Conservation (phyloP, 2,329 filamentous ascomycete genomes). For the Myriosclerotinia curreyana region DNA sequence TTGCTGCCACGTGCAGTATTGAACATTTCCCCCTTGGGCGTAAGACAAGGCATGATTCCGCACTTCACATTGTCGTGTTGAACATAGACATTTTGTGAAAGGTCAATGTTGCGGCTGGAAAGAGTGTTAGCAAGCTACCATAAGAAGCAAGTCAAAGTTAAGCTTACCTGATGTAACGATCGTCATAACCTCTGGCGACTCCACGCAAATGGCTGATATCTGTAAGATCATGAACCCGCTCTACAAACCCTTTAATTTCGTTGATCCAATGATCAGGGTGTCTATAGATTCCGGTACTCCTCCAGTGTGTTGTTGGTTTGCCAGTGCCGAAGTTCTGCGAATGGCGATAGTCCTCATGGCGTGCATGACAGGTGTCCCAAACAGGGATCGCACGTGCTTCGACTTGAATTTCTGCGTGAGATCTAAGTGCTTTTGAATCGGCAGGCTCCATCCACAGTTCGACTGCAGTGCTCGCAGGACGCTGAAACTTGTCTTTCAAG, state of each 20-base stretch:
- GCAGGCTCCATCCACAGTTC: constrained; percentile 57
- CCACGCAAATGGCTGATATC: constrained; percentile 59
- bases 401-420: background rate
- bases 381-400: constrained; percentile 37
- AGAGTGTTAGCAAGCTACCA: constrained; percentile 24
- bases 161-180: constrained; percentile 53
- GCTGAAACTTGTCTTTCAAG: constrained; percentile 36
- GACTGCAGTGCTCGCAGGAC: constrained; percentile 59
- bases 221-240: constrained; percentile 63
- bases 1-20: constrained; percentile 58
- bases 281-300: constrained; percentile 46
- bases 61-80: constrained; percentile 46
- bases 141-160: background rate
- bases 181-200: constrained; percentile 52
- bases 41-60: constrained; percentile 65
- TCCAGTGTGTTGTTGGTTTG: constrained; percentile 56
- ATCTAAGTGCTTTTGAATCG: constrained; percentile 38
- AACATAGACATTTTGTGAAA: constrained; percentile 72
- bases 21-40: constrained; percentile 61
- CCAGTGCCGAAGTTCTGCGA: constrained; percentile 48
- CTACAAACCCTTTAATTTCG: constrained; percentile 48
- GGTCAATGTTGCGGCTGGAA: constrained; percentile 55
- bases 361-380: constrained; percentile 36
- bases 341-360: constrained; percentile 56
- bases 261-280: constrained; percentile 52